A percentile compares a stretch with the other conserved stretches of the same genome.
phyloP scores from a whole-genome alignment of 1,139 yeast genomes.

The Suhomyces bolitotheri region DNA sequence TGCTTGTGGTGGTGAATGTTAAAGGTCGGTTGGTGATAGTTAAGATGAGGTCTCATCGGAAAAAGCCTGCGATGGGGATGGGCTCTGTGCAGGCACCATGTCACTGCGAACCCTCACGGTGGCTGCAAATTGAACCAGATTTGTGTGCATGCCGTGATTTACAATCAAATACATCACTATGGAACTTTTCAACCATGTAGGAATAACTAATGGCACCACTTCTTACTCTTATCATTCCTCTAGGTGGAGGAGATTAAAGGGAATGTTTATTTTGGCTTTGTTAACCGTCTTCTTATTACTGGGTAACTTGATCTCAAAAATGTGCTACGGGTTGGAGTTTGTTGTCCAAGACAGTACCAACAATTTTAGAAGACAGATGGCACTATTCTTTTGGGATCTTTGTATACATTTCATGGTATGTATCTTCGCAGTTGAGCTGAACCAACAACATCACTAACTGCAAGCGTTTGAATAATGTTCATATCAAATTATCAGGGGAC shows the following conservation, averaged over 20 bases:
- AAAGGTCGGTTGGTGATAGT: background rate
- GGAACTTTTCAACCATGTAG: too few relatives aligned
- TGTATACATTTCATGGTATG: slow-evolving; percentile 37
- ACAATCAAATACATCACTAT: too few relatives aligned
- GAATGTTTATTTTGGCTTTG: too few relatives aligned
- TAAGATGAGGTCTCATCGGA: slow-evolving; percentile 7
- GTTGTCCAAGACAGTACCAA: slow-evolving; percentile 32
- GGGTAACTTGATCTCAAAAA: background rate
- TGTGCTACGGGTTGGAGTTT: slow-evolving; percentile 3
- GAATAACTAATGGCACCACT: too few relatives aligned
- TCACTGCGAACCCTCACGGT: slow-evolving; percentile 1
- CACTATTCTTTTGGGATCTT: slow-evolving; percentile 37
- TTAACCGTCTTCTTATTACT: too few relatives aligned
- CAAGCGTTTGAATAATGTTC: slow-evolving; percentile 38
- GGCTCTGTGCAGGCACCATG: slow-evolving; percentile 1
- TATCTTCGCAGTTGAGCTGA: too few relatives aligned
- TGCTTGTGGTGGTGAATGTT: slow-evolving; percentile 19
- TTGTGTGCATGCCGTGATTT: too few relatives aligned
- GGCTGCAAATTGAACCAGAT: too few relatives aligned
- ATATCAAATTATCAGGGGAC: slow-evolving; percentile 45
- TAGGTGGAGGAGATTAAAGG: too few relatives aligned
- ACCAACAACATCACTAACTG: slow-evolving; percentile 13
- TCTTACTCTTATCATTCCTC: too few relatives aligned
- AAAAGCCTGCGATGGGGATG: slow-evolving; percentile 3
- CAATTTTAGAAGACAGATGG: slow-evolving; percentile 24